Evolutionary conservation across 2,329 filamentous ascomycete species (phyloP), one percentile per base, ranked within the genome.

Genomic region (Fusarium succisae): DNA sequence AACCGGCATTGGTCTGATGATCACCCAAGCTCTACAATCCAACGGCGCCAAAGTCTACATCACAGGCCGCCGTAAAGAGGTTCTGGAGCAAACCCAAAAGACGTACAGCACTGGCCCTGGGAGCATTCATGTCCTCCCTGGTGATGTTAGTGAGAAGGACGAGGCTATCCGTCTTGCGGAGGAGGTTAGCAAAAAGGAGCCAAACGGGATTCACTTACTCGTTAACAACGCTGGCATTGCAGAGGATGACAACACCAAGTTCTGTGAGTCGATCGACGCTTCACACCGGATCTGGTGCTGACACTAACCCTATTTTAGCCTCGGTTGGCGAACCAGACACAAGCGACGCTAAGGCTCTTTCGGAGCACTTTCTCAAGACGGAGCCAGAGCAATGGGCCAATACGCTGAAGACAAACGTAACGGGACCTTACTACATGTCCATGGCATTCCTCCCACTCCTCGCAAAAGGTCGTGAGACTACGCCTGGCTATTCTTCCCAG

Each of bases 1-100:
- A 5, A 68, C 65, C 1, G 65, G 65, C 1, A 68, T 68, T 11
- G 65, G 65, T 0, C 6, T 68, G 1, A 68, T 68, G 65, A 68
- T 68, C 4, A 54, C 63, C 1, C 54, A 68, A 12, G 54, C 63
- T 1, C 14, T 68, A 1, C 54, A 54, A 3, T 45, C 65, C 22
- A 68, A 68, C 1, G 65, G 63, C 2, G 63, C 65, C 12, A 68
- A 68, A 14, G 63, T 68, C 5, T 68, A 68, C 14, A 68, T 68
- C 18, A 68, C 65, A 3, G 63, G 65, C 1, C 65, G 65, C 5
- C 63, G 65, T 1, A 44, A 17, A 3, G 65, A 68, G 4, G 24
- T 24, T 0, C 65, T 68, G 1, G 54, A 68, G 8, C 47, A 68
- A 26, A 68, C 65, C 1, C 41, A 62, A 1, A 62, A 62, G 47